Evolutionary conservation across 495 filamentous ascomycete genomes (phyloP).

Genomic region (Aspergillus olivimuriae): DNA sequence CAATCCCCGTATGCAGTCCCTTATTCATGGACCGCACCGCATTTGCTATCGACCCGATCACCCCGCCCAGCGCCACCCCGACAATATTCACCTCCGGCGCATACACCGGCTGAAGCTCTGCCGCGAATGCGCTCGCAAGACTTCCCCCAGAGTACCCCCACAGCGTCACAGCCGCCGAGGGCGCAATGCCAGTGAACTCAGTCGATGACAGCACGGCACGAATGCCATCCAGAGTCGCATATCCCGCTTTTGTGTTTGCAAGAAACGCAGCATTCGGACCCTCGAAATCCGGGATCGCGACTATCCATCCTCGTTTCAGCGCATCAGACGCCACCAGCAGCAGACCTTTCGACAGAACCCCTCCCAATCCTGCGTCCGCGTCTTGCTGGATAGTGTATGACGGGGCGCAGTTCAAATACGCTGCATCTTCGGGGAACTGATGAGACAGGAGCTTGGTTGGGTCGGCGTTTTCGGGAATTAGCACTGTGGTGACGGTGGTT

Average conservation of each 20-base stretch:
- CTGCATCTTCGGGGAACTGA: constrained; percentile 37
- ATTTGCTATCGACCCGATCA: constrained; percentile 10
- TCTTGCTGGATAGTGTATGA: constrained; percentile 14
- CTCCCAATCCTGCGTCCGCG: not conserved
- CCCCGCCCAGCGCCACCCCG: constrained; percentile 40
- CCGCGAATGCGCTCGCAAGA: constrained; percentile 40
- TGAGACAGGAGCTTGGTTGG: constrained; percentile 26
- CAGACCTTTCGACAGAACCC: too few species aligned
- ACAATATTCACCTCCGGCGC: constrained; percentile 42
- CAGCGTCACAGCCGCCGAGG: constrained; percentile 17
- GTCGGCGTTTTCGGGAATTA: constrained; percentile 6
- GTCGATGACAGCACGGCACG: not conserved
- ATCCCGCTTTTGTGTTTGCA: not conserved
- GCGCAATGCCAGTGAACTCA: not conserved
- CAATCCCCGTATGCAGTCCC: constrained; percentile 6
- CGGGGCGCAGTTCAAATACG: constrained; percentile 19
- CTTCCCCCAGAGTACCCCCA: constrained; percentile 52
- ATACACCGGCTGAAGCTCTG: constrained; percentile 41
- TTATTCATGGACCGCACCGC: constrained; percentile 8
- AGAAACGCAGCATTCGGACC: constrained; percentile 1
- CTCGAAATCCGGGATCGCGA: constrained; percentile 4
- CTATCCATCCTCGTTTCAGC: not conserved
- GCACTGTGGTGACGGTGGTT: constrained; percentile 24
- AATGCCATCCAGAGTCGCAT: constrained; percentile 1
- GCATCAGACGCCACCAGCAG: not conserved